Evolutionary conservation across 345 rosid genomes (phyloP), one percentile per base, ranked within the genome.

Genomic region (Noccaea bulbosa): DNA sequence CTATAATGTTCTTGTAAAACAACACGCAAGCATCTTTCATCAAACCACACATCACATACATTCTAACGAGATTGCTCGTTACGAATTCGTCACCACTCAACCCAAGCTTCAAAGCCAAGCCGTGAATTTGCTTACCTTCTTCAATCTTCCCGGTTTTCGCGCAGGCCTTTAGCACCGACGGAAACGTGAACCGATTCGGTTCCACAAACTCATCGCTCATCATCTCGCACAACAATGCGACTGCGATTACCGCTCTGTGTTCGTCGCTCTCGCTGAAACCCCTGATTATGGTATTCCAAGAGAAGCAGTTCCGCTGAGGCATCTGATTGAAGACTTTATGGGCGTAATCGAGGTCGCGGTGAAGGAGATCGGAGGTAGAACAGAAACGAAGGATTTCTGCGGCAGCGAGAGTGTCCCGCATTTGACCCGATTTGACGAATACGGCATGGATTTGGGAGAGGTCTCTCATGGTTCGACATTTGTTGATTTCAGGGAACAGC

Each of bases 251-350:
- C 4, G 84, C 65, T 12, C 47, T 74, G 4, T 48, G 70, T 46
- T 72, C 72, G 39, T 72, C 79, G 24, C 75, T 57, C 58, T 88
- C 92, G 7, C 83, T 65, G 22, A 85, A 84, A 34, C 88, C 88
- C 49, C 92, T 79, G 73, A 88, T 80, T n/a, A 90, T 78, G 0
- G 97, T 79, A 72, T 90, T 90, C 86, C 88, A 90, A 45, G 97
- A 86, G 72, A 88, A 90, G 83, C 94, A 83, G 60, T 88, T 88
- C 22, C 85, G 85, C 3, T 75, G 67, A 24, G 46, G 76, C 76
- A 90, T 85, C 54, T 75, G 83, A 58, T 7, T 53, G 49, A 88
- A 90, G 49, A 88, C 70, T 75, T 80, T 82, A 16, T 54, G 61
- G 0, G 88, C 90, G 45, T 85, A 88, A 0, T 41, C 65, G 15